Percentiles rank a stretch among this genome's conserved stretches.
These are phyloP conservation scores for Phytopythium delawarense DNA, from an alignment of 352 stramenopile genomes.

Conservation along the genomic window DNA sequence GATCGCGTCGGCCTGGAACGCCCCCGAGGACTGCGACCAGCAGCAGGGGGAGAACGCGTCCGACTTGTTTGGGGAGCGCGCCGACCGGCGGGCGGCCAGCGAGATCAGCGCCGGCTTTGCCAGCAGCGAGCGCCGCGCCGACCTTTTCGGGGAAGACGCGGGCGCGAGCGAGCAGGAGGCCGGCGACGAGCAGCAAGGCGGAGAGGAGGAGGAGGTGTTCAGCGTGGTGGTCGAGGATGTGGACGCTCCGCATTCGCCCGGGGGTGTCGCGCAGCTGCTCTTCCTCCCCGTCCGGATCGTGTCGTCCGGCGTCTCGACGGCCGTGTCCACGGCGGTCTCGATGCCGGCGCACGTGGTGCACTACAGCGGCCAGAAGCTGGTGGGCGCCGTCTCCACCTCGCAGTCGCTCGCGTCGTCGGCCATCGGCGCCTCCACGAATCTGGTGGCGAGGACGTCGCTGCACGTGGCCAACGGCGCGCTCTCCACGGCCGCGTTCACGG, in stretches of 20 bases:
- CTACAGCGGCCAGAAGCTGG: constrained; percentile 59
- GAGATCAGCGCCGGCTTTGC: constrained; percentile 11
- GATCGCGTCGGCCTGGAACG: constrained; percentile 30
- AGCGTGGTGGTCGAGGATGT: constrained; percentile 4
- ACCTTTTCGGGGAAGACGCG: constrained; percentile 12
- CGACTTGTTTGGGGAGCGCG: constrained; percentile 51
- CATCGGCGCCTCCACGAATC: constrained; percentile 43
- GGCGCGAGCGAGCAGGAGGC: constrained; percentile 5
- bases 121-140: constrained; percentile 14
- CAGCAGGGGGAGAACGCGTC: constrained; percentile 2
- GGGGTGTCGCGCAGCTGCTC: constrained; percentile 49
- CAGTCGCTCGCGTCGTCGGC: constrained; percentile 56
- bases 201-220: neutral
- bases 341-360: constrained; percentile 42
- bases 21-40: neutral
- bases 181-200: neutral
- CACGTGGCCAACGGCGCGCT: constrained; percentile 49
- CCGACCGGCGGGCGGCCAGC: constrained; percentile 15
- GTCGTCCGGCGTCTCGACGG: constrained; percentile 51
- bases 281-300: constrained; percentile 58
- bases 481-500: constrained; percentile 54
- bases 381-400: constrained; percentile 48
- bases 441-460: constrained; percentile 47
- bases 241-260: constrained; percentile 1
- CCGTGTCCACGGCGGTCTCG: constrained; percentile 37